phyloP scores from a whole-genome alignment of 2,329 filamentous ascomycete genomes.

The Colletotrichum sp. region DNA sequence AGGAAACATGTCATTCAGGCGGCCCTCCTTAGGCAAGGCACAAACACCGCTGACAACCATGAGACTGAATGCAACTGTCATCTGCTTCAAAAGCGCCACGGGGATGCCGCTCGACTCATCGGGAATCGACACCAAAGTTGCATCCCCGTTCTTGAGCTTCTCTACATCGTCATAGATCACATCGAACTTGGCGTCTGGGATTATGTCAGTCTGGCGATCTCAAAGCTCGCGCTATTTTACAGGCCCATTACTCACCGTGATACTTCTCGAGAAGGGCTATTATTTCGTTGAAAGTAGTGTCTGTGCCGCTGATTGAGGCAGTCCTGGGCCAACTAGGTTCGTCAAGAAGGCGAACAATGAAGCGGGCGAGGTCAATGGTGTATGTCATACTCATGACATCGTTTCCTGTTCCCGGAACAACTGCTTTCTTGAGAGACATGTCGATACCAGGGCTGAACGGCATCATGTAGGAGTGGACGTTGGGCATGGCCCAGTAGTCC shows the following conservation, averaged over 20 bases:
- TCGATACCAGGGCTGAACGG: background rate
- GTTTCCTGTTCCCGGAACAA: slow-evolving; percentile 3
- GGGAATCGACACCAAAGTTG: background rate
- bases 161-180: background rate
- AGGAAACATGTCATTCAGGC: background rate
- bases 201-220: background rate
- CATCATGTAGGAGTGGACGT: slow-evolving; percentile 19
- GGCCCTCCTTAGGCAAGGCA: background rate
- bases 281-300: background rate
- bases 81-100: background rate
- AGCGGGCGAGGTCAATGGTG: slow-evolving; percentile 24
- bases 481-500: slow-evolving; percentile 31
- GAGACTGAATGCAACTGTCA: background rate
- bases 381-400: slow-evolving; percentile 2
- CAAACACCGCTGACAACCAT: background rate
- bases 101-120: background rate
- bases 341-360: slow-evolving; percentile 40
- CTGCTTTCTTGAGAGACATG: background rate
- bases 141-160: background rate
- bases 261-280: background rate
- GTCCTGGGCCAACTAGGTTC: background rate
- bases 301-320: background rate
- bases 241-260: background rate
- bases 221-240: background rate
- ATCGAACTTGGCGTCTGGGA: background rate